phyloP scores from a whole-genome alignment of 352 stramenopile species.

The Hyaloperonospora arabidopsidis region DNA sequence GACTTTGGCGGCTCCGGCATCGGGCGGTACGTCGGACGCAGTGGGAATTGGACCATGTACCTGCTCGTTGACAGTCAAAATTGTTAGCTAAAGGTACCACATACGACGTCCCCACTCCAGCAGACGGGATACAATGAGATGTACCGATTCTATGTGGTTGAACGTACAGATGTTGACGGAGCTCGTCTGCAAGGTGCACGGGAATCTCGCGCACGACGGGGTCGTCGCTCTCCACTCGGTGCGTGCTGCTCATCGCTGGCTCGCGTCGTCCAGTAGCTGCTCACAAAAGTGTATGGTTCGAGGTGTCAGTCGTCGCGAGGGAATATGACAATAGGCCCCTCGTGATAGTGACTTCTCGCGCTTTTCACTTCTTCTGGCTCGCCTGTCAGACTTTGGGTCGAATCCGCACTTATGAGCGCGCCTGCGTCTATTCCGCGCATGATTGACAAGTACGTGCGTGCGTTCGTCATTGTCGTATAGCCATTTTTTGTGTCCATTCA shows the following conservation, averaged over 20 bases:
- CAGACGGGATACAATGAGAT: neutral
- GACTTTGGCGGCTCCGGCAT: constrained; percentile 51
- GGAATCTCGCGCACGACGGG: constrained; percentile 78
- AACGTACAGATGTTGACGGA: constrained; percentile 61
- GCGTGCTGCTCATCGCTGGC: neutral
- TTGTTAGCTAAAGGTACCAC: neutral
- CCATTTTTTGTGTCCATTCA: neutral
- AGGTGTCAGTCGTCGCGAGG: no score
- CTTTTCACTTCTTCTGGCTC: no score
- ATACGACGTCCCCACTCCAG: neutral
- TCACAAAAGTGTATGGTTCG: constrained; percentile 5
- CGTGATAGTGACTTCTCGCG: constrained; percentile 5
- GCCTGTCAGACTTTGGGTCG: no score
- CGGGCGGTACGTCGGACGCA: constrained; percentile 68
- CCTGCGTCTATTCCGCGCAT: constrained; percentile 22
- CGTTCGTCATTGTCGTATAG: no score
- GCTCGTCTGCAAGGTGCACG: constrained; percentile 66
- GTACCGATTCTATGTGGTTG: neutral
- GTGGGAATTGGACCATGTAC: constrained; percentile 72
- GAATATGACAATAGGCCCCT: neutral
- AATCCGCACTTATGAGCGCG: constrained; percentile 25
- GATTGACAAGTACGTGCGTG: constrained; percentile 40
- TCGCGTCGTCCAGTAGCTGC: constrained; percentile 23
- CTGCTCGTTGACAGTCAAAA: constrained; percentile 25
- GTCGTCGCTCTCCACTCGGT: constrained; percentile 38